Evolutionary conservation across 148 eudicot species (phyloP).

Genomic region (Nyssa sinensis): DNA sequence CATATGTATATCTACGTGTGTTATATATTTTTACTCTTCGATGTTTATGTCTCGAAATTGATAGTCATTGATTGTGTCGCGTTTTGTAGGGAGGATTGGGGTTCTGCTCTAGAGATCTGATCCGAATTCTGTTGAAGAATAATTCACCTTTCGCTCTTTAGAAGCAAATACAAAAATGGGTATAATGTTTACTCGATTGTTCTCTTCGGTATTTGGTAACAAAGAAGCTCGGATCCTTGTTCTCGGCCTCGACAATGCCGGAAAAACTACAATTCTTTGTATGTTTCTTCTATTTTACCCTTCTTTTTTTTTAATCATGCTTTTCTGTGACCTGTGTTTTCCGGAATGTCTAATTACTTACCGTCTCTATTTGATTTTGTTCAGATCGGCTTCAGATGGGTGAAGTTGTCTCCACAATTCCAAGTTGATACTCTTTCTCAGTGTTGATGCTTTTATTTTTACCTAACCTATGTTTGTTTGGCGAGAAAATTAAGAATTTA

Average conservation of each 20-base stretch:
- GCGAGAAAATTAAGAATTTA: too few relatives aligned
- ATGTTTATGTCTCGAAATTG: too few relatives aligned
- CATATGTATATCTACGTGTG: neutral
- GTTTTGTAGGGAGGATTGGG: slow-evolving; percentile 3
- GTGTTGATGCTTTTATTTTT: neutral
- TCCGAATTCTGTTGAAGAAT: neutral
- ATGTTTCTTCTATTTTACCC: slow-evolving; percentile 19
- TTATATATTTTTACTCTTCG: too few relatives aligned
- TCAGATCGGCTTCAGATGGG: slow-evolving; percentile 99
- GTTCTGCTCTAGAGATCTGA: slow-evolving; percentile 14
- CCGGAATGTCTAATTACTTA: slow-evolving; percentile 13
- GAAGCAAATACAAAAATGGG: slow-evolving; percentile 50
- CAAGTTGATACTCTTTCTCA: slow-evolving; percentile 59
- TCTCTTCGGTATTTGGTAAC: slow-evolving; percentile 83
- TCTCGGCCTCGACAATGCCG: slow-evolving; percentile 98
- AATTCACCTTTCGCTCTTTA: neutral
- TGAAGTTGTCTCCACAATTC: slow-evolving; percentile 97
- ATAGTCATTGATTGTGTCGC: neutral
- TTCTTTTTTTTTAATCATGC: neutral
- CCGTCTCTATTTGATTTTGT: slow-evolving; percentile 17
- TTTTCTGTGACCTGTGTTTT: slow-evolving; percentile 26
- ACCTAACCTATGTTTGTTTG: neutral
- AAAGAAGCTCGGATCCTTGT: slow-evolving; percentile 98
- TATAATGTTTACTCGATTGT: slow-evolving; percentile 68
- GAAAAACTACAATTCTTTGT: slow-evolving; percentile 98